Base-by-base conservation (phyloP, 148 eudicot species). In the Dysphania ambrosioides region DNA sequence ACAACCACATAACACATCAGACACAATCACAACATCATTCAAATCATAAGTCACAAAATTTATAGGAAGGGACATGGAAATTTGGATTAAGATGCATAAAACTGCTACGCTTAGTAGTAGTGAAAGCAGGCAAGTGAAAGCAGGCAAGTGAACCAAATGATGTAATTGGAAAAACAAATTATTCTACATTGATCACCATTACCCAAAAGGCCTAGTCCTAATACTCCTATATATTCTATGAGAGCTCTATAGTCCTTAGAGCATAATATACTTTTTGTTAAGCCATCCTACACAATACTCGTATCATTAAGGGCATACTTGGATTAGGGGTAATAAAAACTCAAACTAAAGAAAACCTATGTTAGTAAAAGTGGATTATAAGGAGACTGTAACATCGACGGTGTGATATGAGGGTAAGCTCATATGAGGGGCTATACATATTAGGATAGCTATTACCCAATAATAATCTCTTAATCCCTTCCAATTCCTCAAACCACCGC, bases 1-100 rank as follows among this genome's bases (percentile, higher is more conserved):
- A 21, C 58, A 70, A 47, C 79, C 68, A 15, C 6, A 61, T 30
- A 41, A 40, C 3, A 41, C 51, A 75, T 59, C 53, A 68, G 61
- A 73, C 29, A 66, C 32, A 26, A 36, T 36, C 66, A 27, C 72
- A 60, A 31, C 36, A 47, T 24, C 23, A 24, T 30, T 18, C 47
- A 61, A 27, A 64, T 23, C 51, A 31, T 16, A 69, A 35, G 62
- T 36, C 30, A 13, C 13, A n/a, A 6, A 55, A 19, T 19, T 67
- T 35, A 38, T 34, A 36, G 23, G 49, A 24, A 13, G 35, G 47
- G 29, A 11, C 29, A 26, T n/a, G 24, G 21, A 4, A 13, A 44
- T 47, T 47, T 13, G 21, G 53, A 15, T 15, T 47, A 8, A 31
- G 23, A 42, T 44, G 44, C 31, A 41, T 42, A 41, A 21, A 67